Evolutionary conservation across 495 filamentous ascomycete genomes (phyloP).

Genomic region (Tuber umbilicatum): DNA sequence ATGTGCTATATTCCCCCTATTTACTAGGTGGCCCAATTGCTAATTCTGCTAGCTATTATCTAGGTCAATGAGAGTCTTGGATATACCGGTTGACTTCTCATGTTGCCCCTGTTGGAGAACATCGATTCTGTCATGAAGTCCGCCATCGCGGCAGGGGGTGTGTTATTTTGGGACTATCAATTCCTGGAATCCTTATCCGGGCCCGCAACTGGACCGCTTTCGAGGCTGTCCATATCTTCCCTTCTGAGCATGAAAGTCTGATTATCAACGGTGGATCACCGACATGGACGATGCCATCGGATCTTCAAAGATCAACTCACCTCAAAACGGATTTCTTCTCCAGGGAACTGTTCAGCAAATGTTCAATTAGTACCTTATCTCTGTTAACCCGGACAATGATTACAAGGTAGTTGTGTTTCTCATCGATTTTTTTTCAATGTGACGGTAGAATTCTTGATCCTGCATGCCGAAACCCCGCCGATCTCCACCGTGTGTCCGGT

Average conservation of each 20-base stretch:
- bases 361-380: slow-evolving; percentile 19
- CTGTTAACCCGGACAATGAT: no score
- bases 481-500: slow-evolving; percentile 32
- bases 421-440: slow-evolving; percentile 14
- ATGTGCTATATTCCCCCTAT: no score
- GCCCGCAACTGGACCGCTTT: no score
- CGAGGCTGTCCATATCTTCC: no score
- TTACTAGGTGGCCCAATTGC: no score
- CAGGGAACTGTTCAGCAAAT: slow-evolving; percentile 13
- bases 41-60: no score
- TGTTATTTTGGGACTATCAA: slow-evolving; percentile 14
- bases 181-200: background rate
- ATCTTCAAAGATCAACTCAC: no score
- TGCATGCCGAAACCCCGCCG: slow-evolving; percentile 34
- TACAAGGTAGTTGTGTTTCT: no score
- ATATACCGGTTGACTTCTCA: slow-evolving; percentile 11
- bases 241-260: no score
- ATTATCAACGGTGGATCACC: slow-evolving; percentile 8
- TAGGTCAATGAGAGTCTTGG: no score
- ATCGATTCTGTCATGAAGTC: slow-evolving; percentile 21
- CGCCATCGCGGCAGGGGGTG: slow-evolving; percentile 5
- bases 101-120: slow-evolving; percentile 2
- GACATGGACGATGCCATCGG: slow-evolving; percentile 16
- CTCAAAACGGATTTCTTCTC: slow-evolving; percentile 8
- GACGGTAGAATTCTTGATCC: slow-evolving; percentile 34